Base-by-base conservation (phyloP, 345 rosid species). In the Brassica nigra region DNA sequence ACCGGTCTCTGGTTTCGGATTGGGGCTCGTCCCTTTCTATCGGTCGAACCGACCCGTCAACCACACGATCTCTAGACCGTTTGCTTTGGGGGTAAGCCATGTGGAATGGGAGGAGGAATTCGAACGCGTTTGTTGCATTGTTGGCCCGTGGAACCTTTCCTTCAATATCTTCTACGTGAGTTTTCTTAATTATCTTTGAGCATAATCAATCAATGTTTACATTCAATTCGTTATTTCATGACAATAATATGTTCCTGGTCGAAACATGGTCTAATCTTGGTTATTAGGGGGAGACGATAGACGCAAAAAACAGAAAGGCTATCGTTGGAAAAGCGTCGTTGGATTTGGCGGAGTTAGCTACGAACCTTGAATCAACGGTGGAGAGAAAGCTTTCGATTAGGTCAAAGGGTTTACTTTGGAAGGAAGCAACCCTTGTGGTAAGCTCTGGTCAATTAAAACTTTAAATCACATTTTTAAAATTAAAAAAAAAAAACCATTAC, bases 1-100 rank as follows among this genome's bases (percentile, higher is more conserved):
- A 75, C 76, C 83, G 2, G 80, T 80, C 15, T 70, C 83, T 9
- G 83, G 83, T 69, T 80, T 80, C 8, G 80, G 83, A 57, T 76
- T 80, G 6, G 83, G 80, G 0, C 54, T 70, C 20, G 76, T 80
- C n/a, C 83, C 83, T 2, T 80, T 80, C 3, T 80, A 80, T 14
- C 62, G 83, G 64, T 76, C 83, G 6, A 80, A 80, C 23, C 73
- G 54, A 12, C 83, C 58, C 0, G 68, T 75, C 64, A 80, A 76
- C 64, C 34, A 75, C 44, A 75, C 83, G 20, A 31, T 4, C 39
- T 29, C 68, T 64, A 75, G 70, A 70, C 76, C 54, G 44, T 39
- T 80, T 42, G 27, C 59, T 62, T 67, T 7, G 1, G 83, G 83
- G 0, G 27, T 10, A 4, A 65, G 63, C 27, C 28, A 75, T 2